Conservation (phyloP, 2,329 filamentous ascomycete species). For the Pseudodiploospora longispora region DNA sequence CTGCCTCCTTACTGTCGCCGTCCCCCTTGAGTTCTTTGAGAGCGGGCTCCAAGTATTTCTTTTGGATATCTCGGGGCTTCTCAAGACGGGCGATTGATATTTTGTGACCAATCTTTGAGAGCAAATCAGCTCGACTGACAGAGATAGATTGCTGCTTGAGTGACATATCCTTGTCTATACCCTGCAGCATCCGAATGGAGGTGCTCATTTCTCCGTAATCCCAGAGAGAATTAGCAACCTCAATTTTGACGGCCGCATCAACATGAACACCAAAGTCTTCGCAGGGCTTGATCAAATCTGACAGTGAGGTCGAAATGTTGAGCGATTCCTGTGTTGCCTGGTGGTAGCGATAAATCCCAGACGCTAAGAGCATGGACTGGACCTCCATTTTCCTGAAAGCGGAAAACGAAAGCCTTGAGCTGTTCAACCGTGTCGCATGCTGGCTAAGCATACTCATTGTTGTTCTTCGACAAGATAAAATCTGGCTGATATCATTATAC, state of each 20-base stretch:
- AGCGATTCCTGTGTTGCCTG: conserved; percentile 79
- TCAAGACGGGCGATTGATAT: conserved; percentile 84
- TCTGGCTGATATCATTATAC: conserved; percentile 68
- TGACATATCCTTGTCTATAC: conserved; percentile 52
- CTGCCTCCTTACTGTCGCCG: conserved; percentile 62
- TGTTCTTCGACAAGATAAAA: conserved; percentile 77
- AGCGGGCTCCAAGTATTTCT: conserved; percentile 75
- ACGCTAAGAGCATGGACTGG: conserved; percentile 66
- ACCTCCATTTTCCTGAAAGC: conserved; percentile 66
- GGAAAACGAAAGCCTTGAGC: conserved; percentile 51
- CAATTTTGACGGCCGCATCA: conserved; percentile 68
- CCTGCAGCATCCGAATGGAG: conserved; percentile 82
- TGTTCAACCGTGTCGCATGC: conserved; percentile 53
- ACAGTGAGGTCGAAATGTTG: conserved; percentile 76
- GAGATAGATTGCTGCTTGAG: conserved; percentile 61
- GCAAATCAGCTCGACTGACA: conserved; percentile 67
- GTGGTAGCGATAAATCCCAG: conserved; percentile 69
- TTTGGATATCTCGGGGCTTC: conserved; percentile 83
- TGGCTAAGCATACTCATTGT: conserved; percentile 72
- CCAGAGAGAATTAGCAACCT: conserved; percentile 87
- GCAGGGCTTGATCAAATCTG: conserved; percentile 64
- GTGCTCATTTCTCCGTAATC: conserved; percentile 83
- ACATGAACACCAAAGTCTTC: conserved; percentile 64
- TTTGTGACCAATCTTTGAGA: conserved; percentile 82
- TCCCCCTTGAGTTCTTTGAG: conserved; percentile 70